These are phyloP conservation scores for Trichosporon sp. DNA, from an alignment of 1,284 basidiomycete genomes.

Conservation along the genomic window DNA sequence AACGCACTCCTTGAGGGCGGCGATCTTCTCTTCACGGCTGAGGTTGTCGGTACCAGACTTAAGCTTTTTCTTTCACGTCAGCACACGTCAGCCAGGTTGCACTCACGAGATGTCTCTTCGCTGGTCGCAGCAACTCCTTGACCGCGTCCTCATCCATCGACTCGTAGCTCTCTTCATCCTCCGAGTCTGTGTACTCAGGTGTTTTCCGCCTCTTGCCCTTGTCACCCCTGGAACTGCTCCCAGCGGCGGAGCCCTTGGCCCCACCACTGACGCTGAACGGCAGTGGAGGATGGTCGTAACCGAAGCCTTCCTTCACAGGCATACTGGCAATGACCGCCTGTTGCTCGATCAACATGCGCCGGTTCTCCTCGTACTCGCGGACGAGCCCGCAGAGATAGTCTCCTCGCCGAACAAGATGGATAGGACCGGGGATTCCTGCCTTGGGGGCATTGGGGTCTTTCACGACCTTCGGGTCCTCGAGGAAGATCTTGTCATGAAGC, in stretches of 20 bases:
- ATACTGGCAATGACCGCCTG: constrained; percentile 53
- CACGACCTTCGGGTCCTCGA: constrained; percentile 82
- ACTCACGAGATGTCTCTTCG: constrained; percentile 88
- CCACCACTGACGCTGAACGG: not conserved
- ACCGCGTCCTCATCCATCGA: constrained; percentile 95
- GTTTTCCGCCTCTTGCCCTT: constrained; percentile 82
- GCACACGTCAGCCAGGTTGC: not conserved
- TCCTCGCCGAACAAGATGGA: constrained; percentile 93
- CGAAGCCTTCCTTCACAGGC: constrained; percentile 43
- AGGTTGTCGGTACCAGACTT: constrained; percentile 88
- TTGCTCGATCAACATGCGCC: constrained; percentile 58
- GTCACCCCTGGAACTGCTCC: constrained; percentile 34
- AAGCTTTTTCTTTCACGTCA: constrained; percentile 70
- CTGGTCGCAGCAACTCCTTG: constrained; percentile 92
- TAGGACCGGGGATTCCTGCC: constrained; percentile 75
- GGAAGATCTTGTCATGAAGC: constrained; percentile 89
- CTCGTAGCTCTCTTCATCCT: constrained; percentile 66
- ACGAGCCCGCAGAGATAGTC: constrained; percentile 84
- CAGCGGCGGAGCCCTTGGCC: not conserved
- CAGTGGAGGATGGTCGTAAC: constrained; percentile 35
- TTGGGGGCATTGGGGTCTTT: constrained; percentile 38
- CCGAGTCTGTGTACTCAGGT: constrained; percentile 85
- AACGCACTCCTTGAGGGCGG: constrained; percentile 90
- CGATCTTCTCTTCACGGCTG: constrained; percentile 88
- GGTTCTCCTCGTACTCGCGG: constrained; percentile 86